Base-by-base conservation (phyloP, 163 green algal species). In the Prototheca wickerhamii region DNA sequence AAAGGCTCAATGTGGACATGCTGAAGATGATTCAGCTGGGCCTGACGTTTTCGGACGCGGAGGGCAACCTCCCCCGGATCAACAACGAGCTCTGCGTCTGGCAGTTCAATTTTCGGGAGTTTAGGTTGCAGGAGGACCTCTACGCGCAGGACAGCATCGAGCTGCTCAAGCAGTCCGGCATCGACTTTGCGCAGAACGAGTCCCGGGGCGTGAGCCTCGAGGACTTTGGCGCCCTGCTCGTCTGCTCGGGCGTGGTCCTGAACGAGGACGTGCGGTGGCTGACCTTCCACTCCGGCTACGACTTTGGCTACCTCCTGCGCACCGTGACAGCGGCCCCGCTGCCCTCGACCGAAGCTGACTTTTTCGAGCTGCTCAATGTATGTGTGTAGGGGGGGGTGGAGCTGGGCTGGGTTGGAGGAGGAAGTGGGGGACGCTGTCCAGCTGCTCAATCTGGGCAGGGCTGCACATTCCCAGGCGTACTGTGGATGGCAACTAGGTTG, bases 91-190 rank as follows among this genome's bases (percentile, higher is more conserved):
- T 93, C 7, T 94, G 86, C 65, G 88, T 96, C 7, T 99, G 94
- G 94, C 94, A 99, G 73, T 98, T 99, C 76, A 99, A 99, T 73
- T 99, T 99, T 76, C 83, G 75, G 61, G 92, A 96, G 74, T 98
- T 98, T 68, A 73, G 78, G 54, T 65, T 96, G 4, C 69, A 70
- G 0, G 91, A 96, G 20, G 92, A 98, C 72, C 88, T 98, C 67
- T 97, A 96, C 63, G 91, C 90, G 0, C 82, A 91, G 71, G 91
- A 97, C 72, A 93, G 80, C 50, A 98, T 99, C 51, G 93, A 99
- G 77, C 78, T 99, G 51, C 79, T 99, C 29, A 95, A 89, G 71
- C 69, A 95, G 63, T 93, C 80, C 18, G 94, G 94, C 61, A 99
- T 99, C 65, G 90, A 99, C 71, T 99, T 99, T 76, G 81, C 87